Evolutionary conservation across 2,329 filamentous ascomycete species (phyloP), one percentile per base, ranked within the genome.

Genomic region (Gnomoniopsis sp.): DNA sequence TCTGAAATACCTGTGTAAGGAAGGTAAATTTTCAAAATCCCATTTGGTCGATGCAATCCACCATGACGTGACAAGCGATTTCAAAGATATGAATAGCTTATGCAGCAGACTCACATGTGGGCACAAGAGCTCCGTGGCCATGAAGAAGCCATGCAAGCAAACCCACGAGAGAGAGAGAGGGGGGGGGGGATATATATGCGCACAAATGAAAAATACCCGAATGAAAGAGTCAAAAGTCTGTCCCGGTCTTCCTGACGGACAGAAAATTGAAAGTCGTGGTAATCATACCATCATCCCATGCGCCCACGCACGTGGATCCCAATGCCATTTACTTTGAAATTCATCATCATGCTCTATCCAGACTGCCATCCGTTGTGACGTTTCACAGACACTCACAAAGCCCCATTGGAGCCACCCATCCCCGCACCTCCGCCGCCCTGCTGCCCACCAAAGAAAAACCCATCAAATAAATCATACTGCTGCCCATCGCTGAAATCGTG

Each of bases 401-500:
- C 62, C 1, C 65, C 65, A 12, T 64, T 66, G 3, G 64, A 67
- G 14, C 69, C 70, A 26, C 66, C 67, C 12, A 70, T 68, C 8
- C 74, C 71, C 61, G n/a, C n/a, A n/a, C 70, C 70, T 33, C 66
- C 67, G 6, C 70, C 68, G 12, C 74, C 71, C 62, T 75, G 76
- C 63, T 80, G 80, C 0, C 80, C 81, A 1, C 87, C 86, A 69
- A 89, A 89, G 74, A 89, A 89, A 69, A 90, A 90, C 0, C 85
- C 85, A 67, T 90, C 88, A 71, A 91, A 90, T 0, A 87, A 80
- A 59, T 89, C 83, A 67, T 89, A 79, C 67, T 85, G 79, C 68
- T 83, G 77, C 53, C 78, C 78, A 49, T 86, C 81, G 59, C 78
- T 78, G 59, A 80, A 88, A 65, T 88, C 87, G 64, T 88, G 85